Evolutionary conservation across 2,329 filamentous ascomycete genomes (phyloP), one percentile per base, ranked within the genome.

Genomic region (Fusarium napiforme): DNA sequence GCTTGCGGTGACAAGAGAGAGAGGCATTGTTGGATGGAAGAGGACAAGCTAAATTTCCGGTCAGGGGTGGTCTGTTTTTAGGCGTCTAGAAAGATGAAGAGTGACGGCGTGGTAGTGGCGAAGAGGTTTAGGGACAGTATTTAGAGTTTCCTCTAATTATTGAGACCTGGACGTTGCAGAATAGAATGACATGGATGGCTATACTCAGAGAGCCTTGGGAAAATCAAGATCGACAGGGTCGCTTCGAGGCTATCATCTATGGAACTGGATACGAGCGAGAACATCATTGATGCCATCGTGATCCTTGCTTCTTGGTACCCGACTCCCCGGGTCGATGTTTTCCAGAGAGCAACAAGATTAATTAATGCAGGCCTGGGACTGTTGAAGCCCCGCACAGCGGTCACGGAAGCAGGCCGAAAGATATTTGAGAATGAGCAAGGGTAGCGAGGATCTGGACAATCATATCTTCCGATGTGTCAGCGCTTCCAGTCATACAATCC

Each of bases 381-480:
- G 28, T 30, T 39, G 19, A 32, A 53, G 61, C 45, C 56, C 40
- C 19, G 57, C 45, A 18, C 23, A 47, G 37, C 15, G 34, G 40
- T 39, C 19, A 65, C 46, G 46, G 66, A 70, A 65, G 45, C 58
- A 57, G 58, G 11, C 58, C 67, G 58, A 69, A 53, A 43, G 64
- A 64, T 57, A 37, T 56, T 36, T 26, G 58, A 34, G 37, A 32
- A 23, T 14, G 39, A 39, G 16, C 45, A 21, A 34, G 58, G 49
- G 32, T 42, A 18, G 18, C 16, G 43, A 28, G 30, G 30, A 36
- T 49, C 55, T 58, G 30, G 37, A 60, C 47, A 39, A 42, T 32
- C 47, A 28, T 57, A 57, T 70, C 66, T 65, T 70, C 43, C 26
- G 47, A 71, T 73, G 71, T 72, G 71, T 73, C 71, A 72, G 39